phyloP scores from a whole-genome alignment of 306 rosid genomes.

The Phaseolus lunatus region DNA sequence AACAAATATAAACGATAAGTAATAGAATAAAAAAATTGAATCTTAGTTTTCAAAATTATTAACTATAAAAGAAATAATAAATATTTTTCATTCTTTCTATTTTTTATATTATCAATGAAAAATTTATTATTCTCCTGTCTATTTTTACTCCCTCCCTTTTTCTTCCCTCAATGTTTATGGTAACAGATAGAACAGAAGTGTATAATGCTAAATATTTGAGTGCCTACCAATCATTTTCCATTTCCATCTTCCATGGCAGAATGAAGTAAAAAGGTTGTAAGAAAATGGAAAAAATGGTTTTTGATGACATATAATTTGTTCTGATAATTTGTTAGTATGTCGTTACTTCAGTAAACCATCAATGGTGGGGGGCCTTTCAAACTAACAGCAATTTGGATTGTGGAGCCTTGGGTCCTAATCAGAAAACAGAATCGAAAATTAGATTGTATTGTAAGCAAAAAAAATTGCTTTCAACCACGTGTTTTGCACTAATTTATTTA shows the following conservation, averaged over 20 bases:
- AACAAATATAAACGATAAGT: too few species aligned
- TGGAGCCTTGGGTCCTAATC: conserved; percentile 36
- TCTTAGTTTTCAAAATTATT: too few species aligned
- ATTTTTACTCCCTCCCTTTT: not conserved
- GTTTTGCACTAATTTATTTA: conserved; percentile 24
- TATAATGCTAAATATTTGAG: not conserved
- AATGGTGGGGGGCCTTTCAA: conserved; percentile 44
- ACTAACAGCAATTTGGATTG: conserved; percentile 40
- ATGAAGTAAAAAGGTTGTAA: not conserved
- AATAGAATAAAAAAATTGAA: too few species aligned
- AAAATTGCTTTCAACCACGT: conserved; percentile 45
- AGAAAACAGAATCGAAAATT: conserved; percentile 41
- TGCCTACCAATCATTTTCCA: not conserved
- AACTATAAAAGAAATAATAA: too few species aligned
- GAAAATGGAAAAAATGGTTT: not conserved
- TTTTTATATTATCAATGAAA: too few species aligned
- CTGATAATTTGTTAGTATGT: conserved; percentile 46
- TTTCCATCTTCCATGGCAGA: not conserved
- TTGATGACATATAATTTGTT: not conserved
- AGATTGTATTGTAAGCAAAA: conserved; percentile 56
- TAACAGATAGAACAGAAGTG: too few species aligned
- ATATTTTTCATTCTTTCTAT: too few species aligned
- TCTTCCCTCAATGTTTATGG: not conserved
- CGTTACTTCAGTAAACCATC: conserved; percentile 52
- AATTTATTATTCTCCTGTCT: not conserved